Base-by-base conservation (phyloP, 352 stramenopile species). In the Globisporangium apiculatum region DNA sequence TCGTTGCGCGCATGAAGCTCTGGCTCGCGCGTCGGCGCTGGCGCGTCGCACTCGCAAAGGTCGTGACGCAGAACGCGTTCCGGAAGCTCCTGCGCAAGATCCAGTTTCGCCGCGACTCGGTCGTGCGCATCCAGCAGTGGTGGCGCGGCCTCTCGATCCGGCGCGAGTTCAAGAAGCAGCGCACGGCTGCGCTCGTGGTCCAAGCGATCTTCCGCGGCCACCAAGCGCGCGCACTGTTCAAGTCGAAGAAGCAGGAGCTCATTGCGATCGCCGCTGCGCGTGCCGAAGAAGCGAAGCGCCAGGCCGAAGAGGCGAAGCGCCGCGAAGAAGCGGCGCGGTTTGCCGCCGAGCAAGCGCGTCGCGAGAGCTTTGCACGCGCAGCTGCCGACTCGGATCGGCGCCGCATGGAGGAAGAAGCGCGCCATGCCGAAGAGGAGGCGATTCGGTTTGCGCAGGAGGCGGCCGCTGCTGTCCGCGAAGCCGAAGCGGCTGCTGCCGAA, bases 221-320 rank as follows among this genome's bases (percentile, higher is more conserved):
- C 71, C 77, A 69, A 35, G 85, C 83, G 48, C 83, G 85, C 50
- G 71, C 71, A 10, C 35, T 76, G 17, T 93, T 89, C 69, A 94
- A 94, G 68, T 76, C 67, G 7, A 91, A 91, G 72, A 94, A 94
- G 65, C 76, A 89, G 46, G 83, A 92, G 66, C 75, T 94, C 79
- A 75, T 94, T 60, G 83, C 74, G 37, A 57, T 87, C n/a, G 83
- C 77, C 49, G 83, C 76, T 41, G 85, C 80, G 12, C 80, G 85
- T 61, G 85, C 85, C 18, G 79, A 73, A 43, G 85, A 94, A 64
- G 71, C 75, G 2, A 72, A 79, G 51, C 83, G 80, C 40, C 80
- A 91, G 52, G 85, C 85, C 15, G 79, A 91, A 53, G 83, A 94
- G 56, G 83, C 85, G n/a, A 92, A 91, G 62, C 80, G 83, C 51